Evolutionary conservation across 2,329 filamentous ascomycete species (phyloP).

Genomic region (Gremmenia infestans): DNA sequence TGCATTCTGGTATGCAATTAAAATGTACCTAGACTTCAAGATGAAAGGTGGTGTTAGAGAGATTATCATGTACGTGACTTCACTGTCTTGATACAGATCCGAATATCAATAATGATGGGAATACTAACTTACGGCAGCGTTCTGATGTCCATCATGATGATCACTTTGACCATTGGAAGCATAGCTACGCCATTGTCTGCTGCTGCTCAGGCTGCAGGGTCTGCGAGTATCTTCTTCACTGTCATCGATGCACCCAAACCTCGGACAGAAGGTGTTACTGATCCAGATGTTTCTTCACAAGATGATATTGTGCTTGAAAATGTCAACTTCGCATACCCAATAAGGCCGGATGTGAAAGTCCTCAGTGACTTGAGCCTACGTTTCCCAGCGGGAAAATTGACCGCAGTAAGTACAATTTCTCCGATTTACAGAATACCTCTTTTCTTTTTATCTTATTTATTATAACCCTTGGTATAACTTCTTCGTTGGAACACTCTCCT

Average conservation of each 20-base stretch:
- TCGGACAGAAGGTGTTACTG: constrained; percentile 35
- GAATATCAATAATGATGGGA: no score
- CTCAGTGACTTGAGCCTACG: constrained; percentile 30
- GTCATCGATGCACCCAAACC: constrained; percentile 34
- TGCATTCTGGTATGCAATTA: constrained; percentile 57
- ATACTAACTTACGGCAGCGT: constrained; percentile 8
- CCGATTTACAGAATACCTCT: no score
- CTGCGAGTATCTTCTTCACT: constrained; percentile 33
- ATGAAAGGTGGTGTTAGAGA: constrained; percentile 43
- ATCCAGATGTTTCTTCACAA: constrained; percentile 42
- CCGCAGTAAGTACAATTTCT: no score
- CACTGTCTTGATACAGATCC: constrained; percentile 1
- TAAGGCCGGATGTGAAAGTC: constrained; percentile 29
- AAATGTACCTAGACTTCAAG: constrained; percentile 40
- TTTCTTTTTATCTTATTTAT: no score
- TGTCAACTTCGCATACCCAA: constrained; percentile 33
- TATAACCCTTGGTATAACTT: no score
- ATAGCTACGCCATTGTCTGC: constrained; percentile 51
- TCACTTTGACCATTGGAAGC: constrained; percentile 39
- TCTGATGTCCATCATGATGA: constrained; percentile 21
- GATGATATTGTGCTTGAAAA: constrained; percentile 31
- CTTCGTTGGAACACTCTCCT: no score
- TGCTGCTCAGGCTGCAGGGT: constrained; percentile 32
- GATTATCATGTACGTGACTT: constrained; percentile 47
- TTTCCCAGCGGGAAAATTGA: constrained; percentile 30